phyloP scores from a whole-genome alignment of 768 basidiomycete species.

The Russula griseocarnosa region DNA sequence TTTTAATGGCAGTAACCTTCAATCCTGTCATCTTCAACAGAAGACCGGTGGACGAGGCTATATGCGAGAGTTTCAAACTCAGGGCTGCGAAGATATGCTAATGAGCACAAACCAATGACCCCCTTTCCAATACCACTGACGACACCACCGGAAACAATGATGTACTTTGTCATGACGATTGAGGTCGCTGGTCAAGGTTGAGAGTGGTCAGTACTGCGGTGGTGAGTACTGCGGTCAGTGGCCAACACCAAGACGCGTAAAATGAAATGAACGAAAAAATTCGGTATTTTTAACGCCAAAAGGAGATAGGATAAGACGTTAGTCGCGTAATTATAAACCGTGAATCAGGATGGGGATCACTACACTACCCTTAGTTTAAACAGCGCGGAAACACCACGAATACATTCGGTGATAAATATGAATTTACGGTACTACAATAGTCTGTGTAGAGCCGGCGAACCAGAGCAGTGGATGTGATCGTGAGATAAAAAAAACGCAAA shows the following conservation, averaged over 20 bases:
- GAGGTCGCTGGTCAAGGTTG: not conserved
- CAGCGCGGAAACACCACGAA: not conserved
- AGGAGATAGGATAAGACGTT: slow-evolving; percentile 14
- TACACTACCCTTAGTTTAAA: not conserved
- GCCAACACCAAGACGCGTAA: slow-evolving; percentile 7
- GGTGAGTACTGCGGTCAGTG: too few relatives aligned
- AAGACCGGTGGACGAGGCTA: slow-evolving; percentile 95
- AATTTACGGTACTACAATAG: too few relatives aligned
- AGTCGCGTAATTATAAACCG: not conserved
- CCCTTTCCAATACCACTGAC: slow-evolving; percentile 99
- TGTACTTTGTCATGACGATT: slow-evolving; percentile 83
- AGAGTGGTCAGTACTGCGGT: too few relatives aligned
- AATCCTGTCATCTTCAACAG: slow-evolving; percentile 92
- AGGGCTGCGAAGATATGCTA: slow-evolving; percentile 29
- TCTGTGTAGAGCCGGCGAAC: too few relatives aligned
- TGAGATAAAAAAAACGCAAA: too few relatives aligned
- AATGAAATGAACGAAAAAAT: slow-evolving; percentile 2
- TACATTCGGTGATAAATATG: not conserved
- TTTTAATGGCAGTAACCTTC: slow-evolving; percentile 98
- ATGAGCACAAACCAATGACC: slow-evolving; percentile 75
- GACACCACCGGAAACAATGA: slow-evolving; percentile 93
- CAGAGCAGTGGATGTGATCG: not conserved
- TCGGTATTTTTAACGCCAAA: not conserved
- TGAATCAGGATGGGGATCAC: not conserved
- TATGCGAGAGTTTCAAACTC: slow-evolving; percentile 27